phyloP scores from a whole-genome alignment of 148 eudicot genomes.

The Silene latifolia region DNA sequence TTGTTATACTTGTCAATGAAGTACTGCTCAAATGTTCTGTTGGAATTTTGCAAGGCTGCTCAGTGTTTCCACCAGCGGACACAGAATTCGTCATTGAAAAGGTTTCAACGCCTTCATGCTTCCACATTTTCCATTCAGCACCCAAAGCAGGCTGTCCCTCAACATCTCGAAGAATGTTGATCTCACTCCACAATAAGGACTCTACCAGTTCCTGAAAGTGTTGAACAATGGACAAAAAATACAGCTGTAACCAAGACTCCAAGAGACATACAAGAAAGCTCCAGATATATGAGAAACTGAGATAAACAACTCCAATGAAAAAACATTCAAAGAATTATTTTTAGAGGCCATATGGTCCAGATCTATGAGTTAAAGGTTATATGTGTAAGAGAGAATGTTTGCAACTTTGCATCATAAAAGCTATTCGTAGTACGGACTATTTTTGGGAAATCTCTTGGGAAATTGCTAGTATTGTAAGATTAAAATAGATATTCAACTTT shows the following conservation, averaged over 20 bases:
- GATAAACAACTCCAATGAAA: background rate
- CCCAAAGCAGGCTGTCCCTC: slow-evolving; percentile 44
- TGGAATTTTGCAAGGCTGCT: slow-evolving; percentile 26
- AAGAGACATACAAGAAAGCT: slow-evolving; percentile 6
- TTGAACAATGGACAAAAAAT: slow-evolving; percentile 6
- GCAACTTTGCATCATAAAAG: no score
- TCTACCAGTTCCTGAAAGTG: slow-evolving; percentile 64
- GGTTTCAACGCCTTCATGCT: slow-evolving; percentile 67
- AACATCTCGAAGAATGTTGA: slow-evolving; percentile 43
- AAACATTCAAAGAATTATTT: background rate
- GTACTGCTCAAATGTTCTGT: slow-evolving; percentile 31
- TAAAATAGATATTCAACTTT: no score
- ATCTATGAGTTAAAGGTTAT: no score
- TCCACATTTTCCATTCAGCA: slow-evolving; percentile 74
- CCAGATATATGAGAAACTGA: no score
- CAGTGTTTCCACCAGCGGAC: slow-evolving; percentile 32
- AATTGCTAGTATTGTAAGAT: no score
- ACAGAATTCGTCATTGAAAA: slow-evolving; percentile 49
- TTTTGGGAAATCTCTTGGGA: no score
- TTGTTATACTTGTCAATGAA: slow-evolving; percentile 27
- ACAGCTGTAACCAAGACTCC: slow-evolving; percentile 15
- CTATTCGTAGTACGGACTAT: no score
- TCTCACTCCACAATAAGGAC: slow-evolving; percentile 73
- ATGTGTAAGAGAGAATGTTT: no score
- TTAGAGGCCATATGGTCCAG: no score